Base-by-base conservation (phyloP, 2,329 filamentous ascomycete genomes). In the Madurella fahalii region DNA sequence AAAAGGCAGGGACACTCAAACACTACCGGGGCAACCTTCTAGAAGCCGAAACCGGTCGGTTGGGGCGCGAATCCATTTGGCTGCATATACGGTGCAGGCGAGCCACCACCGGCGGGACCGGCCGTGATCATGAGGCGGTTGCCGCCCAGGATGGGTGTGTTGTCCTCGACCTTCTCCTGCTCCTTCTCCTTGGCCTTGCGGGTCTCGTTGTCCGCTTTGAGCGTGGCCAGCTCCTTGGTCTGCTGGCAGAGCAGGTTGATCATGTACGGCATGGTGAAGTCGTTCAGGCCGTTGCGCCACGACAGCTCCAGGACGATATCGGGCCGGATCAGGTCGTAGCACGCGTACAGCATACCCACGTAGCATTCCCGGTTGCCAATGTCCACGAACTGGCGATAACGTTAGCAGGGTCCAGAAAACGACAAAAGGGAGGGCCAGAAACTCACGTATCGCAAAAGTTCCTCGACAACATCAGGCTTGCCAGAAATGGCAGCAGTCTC, bases 191-290 rank as follows among this genome's bases (percentile, higher is more conserved):
- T 68, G 52, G 62, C 56, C 64, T 71, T 69, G 58, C 72, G 68
- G n/a, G 69, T 69, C 73, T 99, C 95, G 68, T 97, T 99, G 74
- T 99, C 95, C 59, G 90, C 89, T 80, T 95, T 95, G 58, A 99
- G 82, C 56, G 79, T 71, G 56, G 91, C 84, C 63, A 99, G 87
- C 53, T 95, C 87, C 63, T 87, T 85, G 40, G 90, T 91, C 75
- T 97, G 92, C 73, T 96, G 91, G 64, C 86, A 84, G 60, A 99
- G 80, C 77, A 95, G 88, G 77, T 97, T 99, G 82, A 99, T 97
- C 90, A 99, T 95, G 80, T 95, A 99, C 16, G 94, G 94, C 95
- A 99, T 99, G 46, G 92, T 95, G 76, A 96, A 99, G 77, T 99
- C 94, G 66, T 86, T 85, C 40, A 99, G 86, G 57, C 91, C 90